Percentiles rank a stretch among this genome's conserved stretches.
phyloP scores from a whole-genome alignment of 2,329 filamentous ascomycete genomes.

The Xylariaceae sp. region DNA sequence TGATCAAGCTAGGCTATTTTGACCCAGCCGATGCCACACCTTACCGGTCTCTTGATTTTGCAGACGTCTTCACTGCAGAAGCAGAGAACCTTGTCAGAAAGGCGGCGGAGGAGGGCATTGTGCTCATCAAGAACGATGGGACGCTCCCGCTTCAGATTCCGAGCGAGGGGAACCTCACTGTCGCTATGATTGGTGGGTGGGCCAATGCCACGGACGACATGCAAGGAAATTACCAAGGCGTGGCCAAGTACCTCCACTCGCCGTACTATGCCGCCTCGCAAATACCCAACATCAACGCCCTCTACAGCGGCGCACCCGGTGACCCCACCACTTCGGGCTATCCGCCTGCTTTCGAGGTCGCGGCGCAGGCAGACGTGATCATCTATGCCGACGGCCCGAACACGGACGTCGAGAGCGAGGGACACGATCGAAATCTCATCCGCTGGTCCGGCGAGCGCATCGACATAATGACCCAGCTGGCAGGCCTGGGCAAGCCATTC shows the following conservation, averaged over 20 bases:
- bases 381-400: conserved; percentile 50
- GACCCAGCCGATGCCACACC: conserved; percentile 20
- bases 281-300: conserved; percentile 41
- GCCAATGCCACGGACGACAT: conserved; percentile 22
- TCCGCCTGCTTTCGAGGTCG: conserved; percentile 31
- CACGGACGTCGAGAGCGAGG: conserved; percentile 38
- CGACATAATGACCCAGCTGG: conserved; percentile 39
- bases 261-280: conserved; percentile 49
- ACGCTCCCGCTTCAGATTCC: conserved; percentile 17
- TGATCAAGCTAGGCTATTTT: conserved; percentile 29
- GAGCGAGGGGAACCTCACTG: conserved; percentile 12
- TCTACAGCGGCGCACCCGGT: conserved; percentile 31
- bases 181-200: conserved; percentile 20
- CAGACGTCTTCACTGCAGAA: conserved; percentile 18
- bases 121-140: conserved; percentile 24
- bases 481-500: conserved; percentile 40
- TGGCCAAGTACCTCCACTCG: conserved; percentile 50
- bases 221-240: conserved; percentile 40
- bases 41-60: conserved; percentile 18
- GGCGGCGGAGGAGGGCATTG: conserved; percentile 21
- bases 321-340: conserved; percentile 27
- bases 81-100: conserved; percentile 19
- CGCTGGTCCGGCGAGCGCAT: conserved; percentile 49
- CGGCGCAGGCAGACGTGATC: conserved; percentile 44
- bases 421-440: conserved; percentile 44